A percentile compares a stretch with the other conserved stretches of the same genome.
Conservation (phyloP, 306 rosid genomes). For the Amphicarpaea edgeworthii region DNA sequence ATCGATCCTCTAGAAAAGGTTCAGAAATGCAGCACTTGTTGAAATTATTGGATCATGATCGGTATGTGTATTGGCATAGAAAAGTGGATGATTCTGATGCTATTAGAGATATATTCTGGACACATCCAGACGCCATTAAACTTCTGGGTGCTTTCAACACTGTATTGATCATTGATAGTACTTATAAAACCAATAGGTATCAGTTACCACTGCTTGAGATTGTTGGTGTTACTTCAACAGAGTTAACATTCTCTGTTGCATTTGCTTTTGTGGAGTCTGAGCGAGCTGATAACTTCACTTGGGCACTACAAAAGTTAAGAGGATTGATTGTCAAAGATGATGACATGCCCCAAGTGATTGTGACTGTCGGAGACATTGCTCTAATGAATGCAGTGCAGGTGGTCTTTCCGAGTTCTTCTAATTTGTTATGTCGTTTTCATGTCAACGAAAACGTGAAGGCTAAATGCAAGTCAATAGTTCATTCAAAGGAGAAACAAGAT, state of each 20-base stretch:
- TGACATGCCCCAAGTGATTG: background rate
- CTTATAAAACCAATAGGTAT: background rate
- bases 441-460: too few species aligned
- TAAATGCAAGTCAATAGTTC: too few species aligned
- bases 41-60: background rate
- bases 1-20: too few species aligned
- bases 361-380: background rate
- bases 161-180: background rate
- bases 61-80: background rate
- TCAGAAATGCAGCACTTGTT: background rate
- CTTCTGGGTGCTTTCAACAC: background rate
- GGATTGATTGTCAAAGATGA: background rate
- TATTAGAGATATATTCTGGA: background rate
- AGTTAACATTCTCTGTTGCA: constrained; percentile 7
- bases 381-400: background rate
- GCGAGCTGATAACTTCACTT: background rate
- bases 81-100: background rate
- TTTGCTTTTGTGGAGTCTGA: background rate
- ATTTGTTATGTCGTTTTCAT: too few species aligned
- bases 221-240: too few species aligned
- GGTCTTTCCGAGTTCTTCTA: too few species aligned
- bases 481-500: too few species aligned
- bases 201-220: background rate
- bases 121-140: background rate
- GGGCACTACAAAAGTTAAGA: too few species aligned